Conservation (phyloP, 768 basidiomycete genomes). For the Russula dissimulans region DNA sequence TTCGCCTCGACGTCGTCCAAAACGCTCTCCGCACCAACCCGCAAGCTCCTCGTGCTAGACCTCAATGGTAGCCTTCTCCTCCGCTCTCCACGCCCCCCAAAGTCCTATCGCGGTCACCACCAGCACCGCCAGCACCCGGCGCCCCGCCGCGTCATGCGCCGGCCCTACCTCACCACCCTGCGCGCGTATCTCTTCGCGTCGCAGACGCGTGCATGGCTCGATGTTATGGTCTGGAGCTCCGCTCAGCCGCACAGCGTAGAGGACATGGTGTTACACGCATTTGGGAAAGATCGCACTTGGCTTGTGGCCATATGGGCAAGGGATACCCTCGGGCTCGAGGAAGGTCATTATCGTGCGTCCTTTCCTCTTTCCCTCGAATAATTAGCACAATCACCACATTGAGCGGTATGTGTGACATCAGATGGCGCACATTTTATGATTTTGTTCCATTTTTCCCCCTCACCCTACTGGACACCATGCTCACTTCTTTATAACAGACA, state of each 20-base stretch:
- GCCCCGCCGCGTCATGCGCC: conserved; percentile 39
- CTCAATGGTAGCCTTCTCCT: conserved; percentile 67
- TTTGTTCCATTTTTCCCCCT: conserved; percentile 5
- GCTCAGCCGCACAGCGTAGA: conserved; percentile 73
- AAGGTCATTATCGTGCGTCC: conserved; percentile 56
- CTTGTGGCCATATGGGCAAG: conserved; percentile 71
- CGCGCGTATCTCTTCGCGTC: conserved; percentile 53
- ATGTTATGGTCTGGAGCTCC: conserved; percentile 85
- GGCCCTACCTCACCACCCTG: conserved; percentile 61
- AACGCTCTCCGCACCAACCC: conserved; percentile 24
- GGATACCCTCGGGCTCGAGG: conserved; percentile 61
- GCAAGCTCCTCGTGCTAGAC: conserved; percentile 69
- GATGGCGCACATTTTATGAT: not conserved
- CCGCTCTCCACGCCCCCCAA: conserved; percentile 36
- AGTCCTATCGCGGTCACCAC: not conserved
- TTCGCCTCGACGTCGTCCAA: conserved; percentile 26
- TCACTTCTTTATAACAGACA: conserved; percentile 6
- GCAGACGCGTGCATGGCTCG: conserved; percentile 55
- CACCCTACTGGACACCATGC: conserved; percentile 11
- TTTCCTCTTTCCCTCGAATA: not conserved
- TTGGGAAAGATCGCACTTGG: conserved; percentile 34
- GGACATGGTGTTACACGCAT: conserved; percentile 62
- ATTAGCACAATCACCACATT: not conserved
- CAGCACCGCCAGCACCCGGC: not conserved
- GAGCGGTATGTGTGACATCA: conserved; percentile 18